Percentiles rank a stretch among this genome's conserved stretches.
Evolutionary conservation across 768 basidiomycete genomes (phyloP).

Genomic region (Ramaria rubella): DNA sequence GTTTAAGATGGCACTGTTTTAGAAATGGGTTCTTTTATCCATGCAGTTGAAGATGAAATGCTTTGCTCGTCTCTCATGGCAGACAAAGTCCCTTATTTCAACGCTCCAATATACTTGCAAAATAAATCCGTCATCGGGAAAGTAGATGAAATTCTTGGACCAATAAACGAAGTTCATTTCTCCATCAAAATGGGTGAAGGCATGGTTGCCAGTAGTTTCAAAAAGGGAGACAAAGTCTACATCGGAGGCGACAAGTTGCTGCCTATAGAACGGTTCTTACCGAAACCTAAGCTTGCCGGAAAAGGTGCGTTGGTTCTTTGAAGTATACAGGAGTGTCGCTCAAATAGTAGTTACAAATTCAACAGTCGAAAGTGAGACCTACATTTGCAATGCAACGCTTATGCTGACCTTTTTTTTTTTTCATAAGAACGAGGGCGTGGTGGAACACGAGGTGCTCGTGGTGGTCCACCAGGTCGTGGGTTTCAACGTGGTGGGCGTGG

Average conservation of each 20-base stretch:
- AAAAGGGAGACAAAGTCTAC: slow-evolving; percentile 97
- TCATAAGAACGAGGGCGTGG: slow-evolving; percentile 39
- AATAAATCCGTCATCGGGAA: slow-evolving; percentile 96
- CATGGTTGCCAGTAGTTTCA: slow-evolving; percentile 92
- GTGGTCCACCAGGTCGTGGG: slow-evolving; percentile 25
- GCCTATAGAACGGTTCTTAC: slow-evolving; percentile 93
- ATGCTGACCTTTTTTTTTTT: slow-evolving; percentile 27
- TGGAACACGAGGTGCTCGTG: slow-evolving; percentile 28
- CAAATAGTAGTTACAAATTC: background rate
- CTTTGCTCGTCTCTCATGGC: slow-evolving; percentile 78
- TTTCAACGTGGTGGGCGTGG: slow-evolving; percentile 29
- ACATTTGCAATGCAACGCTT: slow-evolving; percentile 8
- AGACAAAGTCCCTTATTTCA: slow-evolving; percentile 97
- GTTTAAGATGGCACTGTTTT: slow-evolving; percentile 11
- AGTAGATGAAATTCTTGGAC: slow-evolving; percentile 98
- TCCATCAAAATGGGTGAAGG: slow-evolving; percentile 96
- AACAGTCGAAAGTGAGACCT: slow-evolving; percentile 23
- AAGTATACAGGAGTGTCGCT: background rate
- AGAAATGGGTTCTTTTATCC: slow-evolving; percentile 92
- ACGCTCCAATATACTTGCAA: slow-evolving; percentile 94
- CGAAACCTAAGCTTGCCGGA: slow-evolving; percentile 85
- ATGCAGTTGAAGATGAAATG: slow-evolving; percentile 98
- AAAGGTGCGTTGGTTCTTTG: slow-evolving; percentile 24
- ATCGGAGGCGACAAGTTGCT: slow-evolving; percentile 96
- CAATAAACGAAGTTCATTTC: slow-evolving; percentile 97